Evolutionary conservation across 192 early-diverging fungal genomes (phyloP).

Genomic region (Coemansia sp.): DNA sequence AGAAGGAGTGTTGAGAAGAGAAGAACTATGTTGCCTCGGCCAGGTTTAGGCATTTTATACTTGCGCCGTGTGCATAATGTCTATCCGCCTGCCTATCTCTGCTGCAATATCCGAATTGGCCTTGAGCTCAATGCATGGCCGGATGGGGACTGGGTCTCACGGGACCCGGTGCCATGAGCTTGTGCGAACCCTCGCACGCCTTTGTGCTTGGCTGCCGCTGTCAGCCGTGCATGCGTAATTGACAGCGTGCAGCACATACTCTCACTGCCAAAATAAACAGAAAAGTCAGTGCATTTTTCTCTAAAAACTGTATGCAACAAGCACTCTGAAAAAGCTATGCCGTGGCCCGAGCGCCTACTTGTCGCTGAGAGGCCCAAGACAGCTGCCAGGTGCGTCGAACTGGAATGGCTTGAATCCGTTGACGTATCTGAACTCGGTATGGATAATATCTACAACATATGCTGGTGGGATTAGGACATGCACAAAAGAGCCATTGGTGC

Average conservation of each 20-base stretch:
- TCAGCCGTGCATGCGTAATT: not conserved
- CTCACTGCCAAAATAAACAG: not conserved
- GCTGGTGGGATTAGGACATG: not conserved
- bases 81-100: not conserved
- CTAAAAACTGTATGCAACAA: not conserved
- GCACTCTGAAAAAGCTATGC: not conserved
- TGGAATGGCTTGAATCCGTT: conserved; percentile 54
- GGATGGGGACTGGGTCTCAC: not conserved
- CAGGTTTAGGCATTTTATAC: conserved; percentile 2
- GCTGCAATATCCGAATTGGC: not conserved
- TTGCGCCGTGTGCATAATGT: not conserved
- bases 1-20: not conserved
- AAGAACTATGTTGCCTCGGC: too few relatives aligned
- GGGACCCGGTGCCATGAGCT: not conserved
- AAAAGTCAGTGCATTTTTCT: not conserved
- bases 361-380: conserved; percentile 39
- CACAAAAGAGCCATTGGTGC: not conserved
- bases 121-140: not conserved
- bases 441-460: conserved; percentile 43
- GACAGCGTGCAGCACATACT: not conserved
- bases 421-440: conserved; percentile 50
- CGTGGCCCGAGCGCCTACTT: not conserved
- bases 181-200: not conserved
- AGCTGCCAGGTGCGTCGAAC: conserved; percentile 54
- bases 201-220: conserved; percentile 3